Evolutionary conservation across 129 eudicot species (phyloP), one percentile per base, ranked within the genome.

Genomic region (Kitagawia praeruptora): DNA sequence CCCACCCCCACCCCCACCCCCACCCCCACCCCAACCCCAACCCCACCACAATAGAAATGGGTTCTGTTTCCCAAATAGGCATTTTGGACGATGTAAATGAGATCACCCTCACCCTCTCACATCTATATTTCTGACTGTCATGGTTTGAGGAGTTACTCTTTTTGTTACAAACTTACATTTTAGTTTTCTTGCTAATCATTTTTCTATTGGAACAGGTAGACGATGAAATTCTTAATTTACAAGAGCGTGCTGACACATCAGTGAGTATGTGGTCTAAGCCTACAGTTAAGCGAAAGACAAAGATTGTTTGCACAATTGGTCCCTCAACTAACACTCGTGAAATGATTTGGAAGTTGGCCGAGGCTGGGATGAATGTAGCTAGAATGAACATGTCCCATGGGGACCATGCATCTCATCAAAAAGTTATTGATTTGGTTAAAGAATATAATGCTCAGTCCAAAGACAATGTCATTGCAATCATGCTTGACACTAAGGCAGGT

Each of bases 271-370:
- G 93, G 96, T 84, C 97, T 44, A 92, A 94, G 90, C 97, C 98
- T 76, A 80, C 83, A n/a, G 92, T 94, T 14, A 90, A 89, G 81
- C 87, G 98, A 15, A 94, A 94, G 96, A 94, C 98, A 1, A 94
- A 94, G 81, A 93, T 93, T 51, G 98, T 93, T 75, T 93, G 98
- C 85, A 93, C 98, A 49, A 93, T 93, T 53, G 97, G 98, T 82
- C 98, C 98, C 38, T 95, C 98, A n/a, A 90, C 98, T 37, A 86
- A 92, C 88, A 95, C 94, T 3, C 86, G 88, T 54, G 98, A 95
- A 83, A 95, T 95, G 97, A 95, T 95, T 85, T 95, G 98, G 98
- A 94, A 94, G 87, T 86, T 94, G 75, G 98, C 98, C 54, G 97
- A 94, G 89, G 91, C 97, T 61, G 98, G 98, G 63, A 94, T 94